Evolutionary conservation across 371 early-diverging fungal genomes (phyloP), one percentile per base, ranked within the genome.

Genomic region (Funneliformis caledonium): DNA sequence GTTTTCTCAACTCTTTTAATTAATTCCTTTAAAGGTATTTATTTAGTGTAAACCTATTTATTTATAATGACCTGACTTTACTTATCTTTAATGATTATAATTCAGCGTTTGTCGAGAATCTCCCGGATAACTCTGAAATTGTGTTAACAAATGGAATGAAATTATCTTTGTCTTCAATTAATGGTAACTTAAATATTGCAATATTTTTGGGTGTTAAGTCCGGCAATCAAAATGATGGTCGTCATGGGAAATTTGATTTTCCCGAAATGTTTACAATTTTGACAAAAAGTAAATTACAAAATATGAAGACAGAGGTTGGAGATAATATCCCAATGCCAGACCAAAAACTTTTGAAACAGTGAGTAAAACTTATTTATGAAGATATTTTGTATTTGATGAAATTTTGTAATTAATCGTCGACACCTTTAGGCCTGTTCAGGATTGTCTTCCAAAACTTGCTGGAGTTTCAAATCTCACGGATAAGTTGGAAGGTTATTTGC

Each of bases 401-500:
- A 14, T 47, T 70, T 9, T 12, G 19, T 33, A 8, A 6, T 16
- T 47, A 33, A 42, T 22, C 11, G 56, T 0, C n/a, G n/a, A n/a
- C 26, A 11, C 31, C 26, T 47, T 52, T 78, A 68, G 78, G 2
- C 50, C 37, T 26, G 48, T 62, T 14, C n/a, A 22, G 22, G 72
- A 43, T 14, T n/a, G 31, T 72, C 52, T 60, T 14, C 60, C 79
- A 42, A 45, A 33, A 69, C 70, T 79, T 52, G 69, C 79, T 69
- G 79, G 79, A 6, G 79, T 79, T 22, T 43, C 68, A 50, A 50
- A 79, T 67, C 22, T 79, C 4, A 52, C 31, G 61, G 76, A 85
- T 12, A 88, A 85, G 45, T 84, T 90, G 14, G 85, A 86, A 26
- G 86, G 87, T n/a, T 90, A 91, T 64, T 85, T 90, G 8, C 72